Base-by-base conservation (phyloP, 2,329 filamentous ascomycete genomes). In the Tympanopsis confertula region DNA sequence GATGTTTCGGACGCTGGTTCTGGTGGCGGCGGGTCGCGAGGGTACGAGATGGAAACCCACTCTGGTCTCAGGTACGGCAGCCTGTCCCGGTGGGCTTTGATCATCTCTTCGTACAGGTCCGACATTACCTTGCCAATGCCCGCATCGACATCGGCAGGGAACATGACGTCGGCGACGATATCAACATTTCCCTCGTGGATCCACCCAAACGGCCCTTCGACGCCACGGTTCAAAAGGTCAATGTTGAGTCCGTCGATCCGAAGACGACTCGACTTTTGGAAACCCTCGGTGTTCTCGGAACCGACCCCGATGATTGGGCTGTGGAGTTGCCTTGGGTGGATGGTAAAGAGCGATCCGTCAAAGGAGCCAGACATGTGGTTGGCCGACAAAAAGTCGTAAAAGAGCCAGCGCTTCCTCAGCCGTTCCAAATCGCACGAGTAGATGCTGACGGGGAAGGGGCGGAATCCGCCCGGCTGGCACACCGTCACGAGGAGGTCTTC, bases 101-200 rank as follows among this genome's bases (percentile, higher is more conserved):
- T 91, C 53, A 98, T 75, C 43, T 86, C 84, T 55, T 96, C 89
- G 58, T 96, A 96, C 50, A 98, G 88, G 53, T 95, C 88, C 13
- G 83, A 81, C 73, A 98, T 84, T 35, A 95, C 86, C 56, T 95
- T 95, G 19, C 82, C 82, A 39, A 96, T 80, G 44, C 88, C 85
- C 44, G 89, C 87, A 41, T 94, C 84, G 30, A 78, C 76, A 39
- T 96, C 91, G 20, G 78, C 77, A 1, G 91, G 91, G 43, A 98
- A 85, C 77, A 94, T 89, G 45, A 98, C 79, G 51, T 98, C 91
- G 5, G 89, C 84, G 13, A 96, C 80, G 43, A 98, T 94, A 54
- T 98, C 91, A 29, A 98, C 87, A 44, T 93, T 94, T 22, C 91
- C 91, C 59, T 96, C 86, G 47, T 93, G 84, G 38, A 98, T 98